These are phyloP conservation scores for Cyclotella atomus DNA, from an alignment of 108 stramenopile species.

Conservation along the genomic window DNA sequence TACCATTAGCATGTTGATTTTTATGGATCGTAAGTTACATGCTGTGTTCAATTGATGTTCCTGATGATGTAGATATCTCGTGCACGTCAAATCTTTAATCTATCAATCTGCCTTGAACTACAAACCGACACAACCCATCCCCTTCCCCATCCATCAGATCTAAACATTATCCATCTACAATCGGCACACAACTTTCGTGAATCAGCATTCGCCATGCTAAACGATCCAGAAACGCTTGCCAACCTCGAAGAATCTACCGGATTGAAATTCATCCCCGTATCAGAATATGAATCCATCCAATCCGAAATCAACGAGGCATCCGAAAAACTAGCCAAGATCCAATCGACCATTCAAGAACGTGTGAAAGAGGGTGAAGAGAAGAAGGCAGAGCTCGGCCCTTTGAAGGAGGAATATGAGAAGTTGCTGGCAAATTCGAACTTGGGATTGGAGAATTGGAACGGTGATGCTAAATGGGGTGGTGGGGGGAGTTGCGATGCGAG, in stretches of 20 bases:
- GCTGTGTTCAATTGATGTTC: background rate
- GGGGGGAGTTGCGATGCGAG: constrained; percentile 17
- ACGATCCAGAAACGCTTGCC: constrained; percentile 33
- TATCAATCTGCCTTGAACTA: background rate
- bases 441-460: constrained; percentile 35
- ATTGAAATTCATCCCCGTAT: constrained; percentile 48
- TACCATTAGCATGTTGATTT: constrained; percentile 24
- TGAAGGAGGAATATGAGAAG: constrained; percentile 56
- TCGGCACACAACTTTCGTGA: constrained; percentile 42
- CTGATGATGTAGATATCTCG: background rate
- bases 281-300: constrained; percentile 44
- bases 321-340: constrained; percentile 34
- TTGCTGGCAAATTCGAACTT: constrained; percentile 35
- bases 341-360: constrained; percentile 24
- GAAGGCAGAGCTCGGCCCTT: constrained; percentile 41
- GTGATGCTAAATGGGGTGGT: constrained; percentile 18
- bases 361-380: constrained; percentile 45
- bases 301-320: constrained; percentile 24
- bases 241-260: constrained; percentile 45
- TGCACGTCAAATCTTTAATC: background rate
- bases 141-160: background rate
- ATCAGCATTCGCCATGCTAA: constrained; percentile 9
- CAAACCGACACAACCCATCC: background rate
- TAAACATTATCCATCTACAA: constrained; percentile 41
- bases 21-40: constrained; percentile 30